A percentile compares a stretch with the other conserved stretches of the same genome.
phyloP scores from a whole-genome alignment of 768 basidiomycete species.

The Phlebiopsis gigantea region DNA sequence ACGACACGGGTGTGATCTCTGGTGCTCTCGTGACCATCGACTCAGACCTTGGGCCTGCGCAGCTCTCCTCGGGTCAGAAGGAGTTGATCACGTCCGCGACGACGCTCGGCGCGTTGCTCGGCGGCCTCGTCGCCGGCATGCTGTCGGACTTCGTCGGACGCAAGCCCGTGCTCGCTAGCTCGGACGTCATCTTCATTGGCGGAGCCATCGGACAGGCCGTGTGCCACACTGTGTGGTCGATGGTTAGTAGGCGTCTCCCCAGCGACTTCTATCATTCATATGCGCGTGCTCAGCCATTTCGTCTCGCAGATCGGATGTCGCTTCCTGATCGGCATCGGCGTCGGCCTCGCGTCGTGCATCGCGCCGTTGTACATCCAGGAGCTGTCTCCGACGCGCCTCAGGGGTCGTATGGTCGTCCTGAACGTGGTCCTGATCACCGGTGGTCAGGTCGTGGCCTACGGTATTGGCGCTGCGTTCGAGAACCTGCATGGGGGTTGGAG shows the following conservation, averaged over 20 bases:
- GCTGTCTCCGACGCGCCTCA: constrained; percentile 65
- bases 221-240: constrained; percentile 62
- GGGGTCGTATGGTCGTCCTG: constrained; percentile 75
- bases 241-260: constrained; percentile 37
- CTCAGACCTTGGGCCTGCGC: constrained; percentile 53
- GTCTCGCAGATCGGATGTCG: constrained; percentile 60
- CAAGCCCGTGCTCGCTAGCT: constrained; percentile 55
- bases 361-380: constrained; percentile 84
- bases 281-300: not conserved
- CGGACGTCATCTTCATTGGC: constrained; percentile 68
- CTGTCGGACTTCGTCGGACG: constrained; percentile 70
- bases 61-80: constrained; percentile 59
- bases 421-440: constrained; percentile 82
- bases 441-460: constrained; percentile 77
- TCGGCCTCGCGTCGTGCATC: constrained; percentile 72
- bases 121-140: constrained; percentile 65
- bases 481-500: constrained; percentile 64
- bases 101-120: constrained; percentile 71
- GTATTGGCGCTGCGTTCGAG: constrained; percentile 56
- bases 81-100: constrained; percentile 80
- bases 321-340: constrained; percentile 70
- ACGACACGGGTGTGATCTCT: constrained; percentile 78
- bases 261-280: not conserved
- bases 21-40: constrained; percentile 76
- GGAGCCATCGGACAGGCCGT: constrained; percentile 71